Base-by-base conservation (phyloP, 2,329 filamentous ascomycete genomes). In the Trichoderma brevicompactum region DNA sequence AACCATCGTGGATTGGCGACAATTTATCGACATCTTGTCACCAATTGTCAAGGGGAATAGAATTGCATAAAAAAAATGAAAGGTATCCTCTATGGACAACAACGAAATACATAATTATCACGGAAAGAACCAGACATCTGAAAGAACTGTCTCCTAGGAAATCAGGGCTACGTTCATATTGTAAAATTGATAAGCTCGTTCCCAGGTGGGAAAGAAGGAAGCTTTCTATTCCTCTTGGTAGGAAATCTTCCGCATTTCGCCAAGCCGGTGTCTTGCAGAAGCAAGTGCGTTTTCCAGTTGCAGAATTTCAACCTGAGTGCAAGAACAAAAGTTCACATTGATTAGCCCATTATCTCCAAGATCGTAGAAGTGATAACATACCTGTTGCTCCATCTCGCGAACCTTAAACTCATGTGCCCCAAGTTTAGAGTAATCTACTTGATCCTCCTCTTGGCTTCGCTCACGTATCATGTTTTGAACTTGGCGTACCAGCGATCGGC, bases 321-420 rank as follows among this genome's bases (percentile, higher is more conserved):
- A 74, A 61, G 59, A 19, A 19, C 17, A 38, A 36, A n/a, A 8
- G 28, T 7, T 38, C 52, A 7, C 5, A 13, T 15, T 7, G 8
- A 23, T 62, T 53, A 62, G 48, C 23, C 12, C 46, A 10, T 32
- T 5, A 17, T n/a, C 34, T 6, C 13, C 36, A 50, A 28, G 43
- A 32, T 65, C 34, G 12, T 23, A 36, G 28, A 13, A 50, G 34
- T 38, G 44, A 32, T 17, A 9, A 74, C 78, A 74, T 84, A 97
- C 94, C 91, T 99, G 95, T 76, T 99, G 95, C 81, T 99, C 95
- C 95, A 99, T 99, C 81, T 99, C 94, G 72, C 90, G 87, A 59
- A 97, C 93, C 85, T 99, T 99, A 84, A 99, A 98, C 81, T 99
- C 95, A 79, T 97, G 94, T 38, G 90, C 88, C 68, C 92, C 94